These are phyloP conservation scores for Aspergillus spinulosporus DNA, from an alignment of 2,329 filamentous ascomycete genomes.

Conservation along the genomic window DNA sequence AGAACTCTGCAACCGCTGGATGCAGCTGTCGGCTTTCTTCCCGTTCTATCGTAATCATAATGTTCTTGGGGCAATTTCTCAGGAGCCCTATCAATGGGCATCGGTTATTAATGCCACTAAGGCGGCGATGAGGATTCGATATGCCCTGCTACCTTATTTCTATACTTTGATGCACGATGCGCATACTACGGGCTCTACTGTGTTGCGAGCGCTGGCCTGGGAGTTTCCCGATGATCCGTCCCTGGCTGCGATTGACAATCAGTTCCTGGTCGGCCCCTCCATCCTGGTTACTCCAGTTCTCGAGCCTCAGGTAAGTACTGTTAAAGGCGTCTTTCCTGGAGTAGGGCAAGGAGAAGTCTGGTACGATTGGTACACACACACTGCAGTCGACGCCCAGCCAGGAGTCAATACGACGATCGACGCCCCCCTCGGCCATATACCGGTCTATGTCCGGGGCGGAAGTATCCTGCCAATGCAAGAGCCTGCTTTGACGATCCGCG, in stretches of 20 bases:
- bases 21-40: conserved; percentile 72
- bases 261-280: conserved; percentile 69
- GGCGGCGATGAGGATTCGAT: conserved; percentile 68
- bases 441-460: conserved; percentile 69
- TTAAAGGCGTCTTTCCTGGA: conserved; percentile 70
- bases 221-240: conserved; percentile 71
- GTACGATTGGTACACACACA: conserved; percentile 79
- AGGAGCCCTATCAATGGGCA: conserved; percentile 72
- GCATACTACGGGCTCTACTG: conserved; percentile 65
- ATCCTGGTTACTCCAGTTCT: conserved; percentile 69
- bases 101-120: conserved; percentile 64
- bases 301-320: conserved; percentile 58
- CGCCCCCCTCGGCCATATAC: conserved; percentile 68
- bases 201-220: conserved; percentile 73
- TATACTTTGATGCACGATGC: conserved; percentile 72
- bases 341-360: conserved; percentile 61
- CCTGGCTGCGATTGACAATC: conserved; percentile 65
- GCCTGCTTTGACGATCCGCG: conserved; percentile 65
- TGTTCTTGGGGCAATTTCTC: conserved; percentile 57
- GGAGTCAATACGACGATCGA: conserved; percentile 61
- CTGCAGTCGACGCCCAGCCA: conserved; percentile 52
- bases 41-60: conserved; percentile 81
- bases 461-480: conserved; percentile 67
- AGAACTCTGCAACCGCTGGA: conserved; percentile 73
- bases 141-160: conserved; percentile 71